A percentile compares a stretch with the other conserved stretches of the same genome.
Conservation (phyloP, 495 filamentous ascomycete species). For the Hyphodiscus hymeniophilus region DNA sequence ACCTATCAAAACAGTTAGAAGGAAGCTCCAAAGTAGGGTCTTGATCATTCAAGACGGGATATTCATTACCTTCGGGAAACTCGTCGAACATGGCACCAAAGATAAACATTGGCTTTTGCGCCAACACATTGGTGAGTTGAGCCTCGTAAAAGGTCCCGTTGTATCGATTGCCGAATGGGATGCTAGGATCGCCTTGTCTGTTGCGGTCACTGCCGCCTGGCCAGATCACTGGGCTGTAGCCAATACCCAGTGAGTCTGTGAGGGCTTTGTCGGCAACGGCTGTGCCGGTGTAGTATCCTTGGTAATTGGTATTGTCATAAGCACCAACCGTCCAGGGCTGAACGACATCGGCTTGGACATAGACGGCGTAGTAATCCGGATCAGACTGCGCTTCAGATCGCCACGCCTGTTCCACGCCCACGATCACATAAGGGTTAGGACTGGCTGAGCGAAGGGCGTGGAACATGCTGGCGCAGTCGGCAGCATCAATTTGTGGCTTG, state of each 20-base stretch:
- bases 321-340: neutral
- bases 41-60: neutral
- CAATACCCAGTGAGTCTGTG: neutral
- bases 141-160: neutral
- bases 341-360: neutral
- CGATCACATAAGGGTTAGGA: neutral
- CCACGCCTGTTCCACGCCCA: neutral
- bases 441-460: neutral
- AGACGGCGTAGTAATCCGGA: neutral
- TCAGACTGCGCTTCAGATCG: neutral
- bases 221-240: neutral
- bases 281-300: too few relatives aligned
- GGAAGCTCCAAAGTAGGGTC: neutral
- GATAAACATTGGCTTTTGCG: neutral
- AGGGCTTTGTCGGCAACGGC: too few relatives aligned
- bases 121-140: neutral
- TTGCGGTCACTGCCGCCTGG: neutral
- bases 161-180: neutral
- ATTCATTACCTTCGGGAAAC: neutral
- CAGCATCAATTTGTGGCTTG: neutral
- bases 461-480: neutral
- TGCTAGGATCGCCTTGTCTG: neutral
- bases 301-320: neutral
- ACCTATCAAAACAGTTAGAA: neutral
- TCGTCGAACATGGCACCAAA: neutral